Conservation (phyloP, 2,329 filamentous ascomycete genomes). For the Cercospora citrullina region DNA sequence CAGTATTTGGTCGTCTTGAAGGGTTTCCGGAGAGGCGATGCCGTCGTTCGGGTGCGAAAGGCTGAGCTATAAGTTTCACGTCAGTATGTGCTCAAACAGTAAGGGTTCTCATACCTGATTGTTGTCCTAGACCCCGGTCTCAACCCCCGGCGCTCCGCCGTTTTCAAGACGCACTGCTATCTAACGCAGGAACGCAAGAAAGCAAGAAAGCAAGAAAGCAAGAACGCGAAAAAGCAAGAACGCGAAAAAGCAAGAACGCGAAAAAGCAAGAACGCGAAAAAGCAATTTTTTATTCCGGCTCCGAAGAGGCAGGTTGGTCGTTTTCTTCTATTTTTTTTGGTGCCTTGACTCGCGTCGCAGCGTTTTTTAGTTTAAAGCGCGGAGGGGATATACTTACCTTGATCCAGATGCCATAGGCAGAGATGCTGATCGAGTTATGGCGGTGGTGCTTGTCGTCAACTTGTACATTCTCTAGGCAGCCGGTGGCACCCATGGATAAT, state of each 20-base stretch:
- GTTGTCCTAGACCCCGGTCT: too few relatives aligned
- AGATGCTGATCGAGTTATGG: not conserved
- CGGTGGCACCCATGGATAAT: not conserved
- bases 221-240: too few relatives aligned
- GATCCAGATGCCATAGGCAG: not conserved
- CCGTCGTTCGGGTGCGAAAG: not conserved
- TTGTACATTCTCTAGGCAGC: not conserved
- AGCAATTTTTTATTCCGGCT: constrained; percentile 19
- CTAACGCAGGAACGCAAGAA: too few relatives aligned
- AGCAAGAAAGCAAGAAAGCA: too few relatives aligned
- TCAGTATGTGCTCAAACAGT: too few relatives aligned
- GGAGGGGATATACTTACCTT: too few relatives aligned
- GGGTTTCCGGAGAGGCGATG: not conserved
- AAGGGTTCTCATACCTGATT: too few relatives aligned
- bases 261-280: constrained; percentile 28
- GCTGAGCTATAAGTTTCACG: constrained; percentile 26
- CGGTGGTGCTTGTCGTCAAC: not conserved
- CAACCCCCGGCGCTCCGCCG: too few relatives aligned
- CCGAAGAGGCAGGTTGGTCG: not conserved
- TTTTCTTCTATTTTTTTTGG: not conserved
- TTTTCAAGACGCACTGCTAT: too few relatives aligned
- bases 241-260: too few relatives aligned
- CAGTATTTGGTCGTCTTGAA: not conserved
- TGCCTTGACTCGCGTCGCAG: not conserved
- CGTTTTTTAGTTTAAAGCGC: not conserved